phyloP scores from a whole-genome alignment of 2,329 filamentous ascomycete genomes.

The Xylariales sp. region DNA sequence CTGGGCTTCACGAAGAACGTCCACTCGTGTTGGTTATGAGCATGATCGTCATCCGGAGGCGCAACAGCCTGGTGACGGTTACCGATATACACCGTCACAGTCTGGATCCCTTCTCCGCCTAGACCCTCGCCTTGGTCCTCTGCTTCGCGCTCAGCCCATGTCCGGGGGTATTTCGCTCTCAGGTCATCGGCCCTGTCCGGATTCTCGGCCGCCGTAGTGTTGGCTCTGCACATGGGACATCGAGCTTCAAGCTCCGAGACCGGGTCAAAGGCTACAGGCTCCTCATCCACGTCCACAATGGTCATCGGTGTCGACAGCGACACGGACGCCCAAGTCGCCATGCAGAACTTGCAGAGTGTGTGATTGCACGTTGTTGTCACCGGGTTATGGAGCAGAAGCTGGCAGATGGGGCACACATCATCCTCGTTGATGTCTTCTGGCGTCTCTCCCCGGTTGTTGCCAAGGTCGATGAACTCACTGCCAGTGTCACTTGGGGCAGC shows the following conservation, averaged over 20 bases:
- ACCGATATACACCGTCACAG: conserved; percentile 38
- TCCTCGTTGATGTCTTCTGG: conserved; percentile 26
- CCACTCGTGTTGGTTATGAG: conserved; percentile 38
- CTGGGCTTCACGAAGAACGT: conserved; percentile 39
- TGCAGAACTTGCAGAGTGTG: conserved; percentile 38
- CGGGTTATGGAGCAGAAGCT: conserved; percentile 35
- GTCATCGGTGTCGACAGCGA: conserved; percentile 32
- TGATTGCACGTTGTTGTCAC: conserved; percentile 38
- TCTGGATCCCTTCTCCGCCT: conserved; percentile 26
- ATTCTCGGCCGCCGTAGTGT: conserved; percentile 29
- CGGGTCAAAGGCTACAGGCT: conserved; percentile 20
- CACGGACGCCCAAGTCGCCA: conserved; percentile 40
- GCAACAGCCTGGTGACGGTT: conserved; percentile 32
- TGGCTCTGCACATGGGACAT: conserved; percentile 41
- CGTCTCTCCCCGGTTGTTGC: too few relatives aligned
- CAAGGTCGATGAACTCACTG: too few relatives aligned
- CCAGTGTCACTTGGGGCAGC: too few relatives aligned
- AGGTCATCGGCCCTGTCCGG: conserved; percentile 22
- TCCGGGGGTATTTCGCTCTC: conserved; percentile 27
- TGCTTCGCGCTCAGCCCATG: conserved; percentile 28
- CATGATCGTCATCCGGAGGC: conserved; percentile 12
- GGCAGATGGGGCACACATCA: conserved; percentile 40
- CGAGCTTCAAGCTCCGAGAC: conserved; percentile 28
- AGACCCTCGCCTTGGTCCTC: conserved; percentile 22
- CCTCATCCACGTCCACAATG: conserved; percentile 32